Evolutionary conservation across 2,329 filamentous ascomycete genomes (phyloP), one percentile per base, ranked within the genome.

Genomic region (Fusarium multiceps): DNA sequence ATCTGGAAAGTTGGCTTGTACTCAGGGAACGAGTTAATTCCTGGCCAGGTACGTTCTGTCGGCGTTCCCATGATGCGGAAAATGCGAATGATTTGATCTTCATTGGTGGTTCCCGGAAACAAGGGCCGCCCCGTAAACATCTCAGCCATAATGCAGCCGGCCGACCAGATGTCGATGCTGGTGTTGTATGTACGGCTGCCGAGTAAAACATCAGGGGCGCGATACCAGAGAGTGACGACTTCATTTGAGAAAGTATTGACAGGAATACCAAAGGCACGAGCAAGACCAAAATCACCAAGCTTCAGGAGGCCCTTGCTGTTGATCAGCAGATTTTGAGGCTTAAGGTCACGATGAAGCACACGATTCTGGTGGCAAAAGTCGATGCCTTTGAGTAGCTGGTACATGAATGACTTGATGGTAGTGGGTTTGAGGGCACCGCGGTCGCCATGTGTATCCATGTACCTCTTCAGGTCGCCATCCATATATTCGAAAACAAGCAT

Each of bases 401-500:
- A 96, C 95, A 98, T 98, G 87, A 98, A 99, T 25, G 93, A 97
- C 84, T 98, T 98, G 87, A 99, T 98, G 58, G 93, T 96, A 59
- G 88, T 83, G 41, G 93, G 92, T 79, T 97, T 94, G 58, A 99
- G 86, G 50, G 94, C 93, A 66, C 96, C 95, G 55, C 94, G 88
- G 74, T 98, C 93, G 76, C 94, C 94, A 62, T 94, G 88, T 9
- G 91, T 93, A 80, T 99, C 96, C 96, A 99, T 99, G 82, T 98
- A 98, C 78, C 97, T 93, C 85, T 99, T 99, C 13, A 99, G 84
- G 78, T 99, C 96, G 79, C 94, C 94, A 82, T 99, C 96, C 95
- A 99, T 98, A 82, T 91, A 97, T 81, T 99, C 96, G 75, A 99
- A 99, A 12, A 99, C 96, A 42, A 99, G 90, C 96, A 99, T 99